Percentiles rank a stretch among this genome's conserved stretches.
Conservation (phyloP, 805 yeast genomes). For the Metschnikowia chrysomelidarum region DNA sequence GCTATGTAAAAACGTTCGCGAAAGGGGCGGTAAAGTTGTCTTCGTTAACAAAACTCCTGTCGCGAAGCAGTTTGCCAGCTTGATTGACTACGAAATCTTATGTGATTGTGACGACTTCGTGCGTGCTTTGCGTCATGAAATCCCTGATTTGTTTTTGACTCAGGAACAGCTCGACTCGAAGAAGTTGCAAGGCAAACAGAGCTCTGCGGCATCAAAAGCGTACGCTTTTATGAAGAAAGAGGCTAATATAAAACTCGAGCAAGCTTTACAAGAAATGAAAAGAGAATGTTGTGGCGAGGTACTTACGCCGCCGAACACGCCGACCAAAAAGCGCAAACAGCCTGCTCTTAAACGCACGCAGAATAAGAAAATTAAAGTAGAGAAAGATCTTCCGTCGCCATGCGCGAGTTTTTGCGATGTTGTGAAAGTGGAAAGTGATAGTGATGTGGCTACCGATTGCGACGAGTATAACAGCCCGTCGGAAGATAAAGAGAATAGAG, state of each 20-base stretch:
- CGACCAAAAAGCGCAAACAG: slow-evolving; percentile 25
- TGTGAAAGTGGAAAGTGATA: slow-evolving; percentile 16
- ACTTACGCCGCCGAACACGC: slow-evolving; percentile 36
- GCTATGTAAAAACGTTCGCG: slow-evolving; percentile 68
- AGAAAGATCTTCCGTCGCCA: slow-evolving; percentile 32
- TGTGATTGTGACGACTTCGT: slow-evolving; percentile 87
- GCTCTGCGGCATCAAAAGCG: background rate
- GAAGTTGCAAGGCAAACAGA: slow-evolving; percentile 29
- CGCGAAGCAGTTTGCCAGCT: slow-evolving; percentile 62
- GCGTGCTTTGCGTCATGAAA: slow-evolving; percentile 44
- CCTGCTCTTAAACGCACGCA: slow-evolving; percentile 16
- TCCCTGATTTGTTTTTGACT: slow-evolving; percentile 62
- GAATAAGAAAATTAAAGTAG: slow-evolving; percentile 12
- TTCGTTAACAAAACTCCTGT: slow-evolving; percentile 70
- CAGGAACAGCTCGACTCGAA: slow-evolving; percentile 50
- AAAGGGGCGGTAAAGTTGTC: slow-evolving; percentile 74
- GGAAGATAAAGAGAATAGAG: slow-evolving; percentile 8
- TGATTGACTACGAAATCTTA: slow-evolving; percentile 75
- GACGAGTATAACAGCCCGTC: slow-evolving; percentile 13
- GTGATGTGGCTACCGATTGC: slow-evolving; percentile 16
- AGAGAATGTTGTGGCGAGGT: slow-evolving; percentile 10
- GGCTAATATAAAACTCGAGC: slow-evolving; percentile 5
- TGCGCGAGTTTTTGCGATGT: slow-evolving; percentile 30
- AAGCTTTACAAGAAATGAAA: slow-evolving; percentile 6
- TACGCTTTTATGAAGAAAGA: slow-evolving; percentile 14